These are phyloP conservation scores for Aureobasidium sp. DNA, from an alignment of 2,329 filamentous ascomycete genomes.

Conservation along the genomic window DNA sequence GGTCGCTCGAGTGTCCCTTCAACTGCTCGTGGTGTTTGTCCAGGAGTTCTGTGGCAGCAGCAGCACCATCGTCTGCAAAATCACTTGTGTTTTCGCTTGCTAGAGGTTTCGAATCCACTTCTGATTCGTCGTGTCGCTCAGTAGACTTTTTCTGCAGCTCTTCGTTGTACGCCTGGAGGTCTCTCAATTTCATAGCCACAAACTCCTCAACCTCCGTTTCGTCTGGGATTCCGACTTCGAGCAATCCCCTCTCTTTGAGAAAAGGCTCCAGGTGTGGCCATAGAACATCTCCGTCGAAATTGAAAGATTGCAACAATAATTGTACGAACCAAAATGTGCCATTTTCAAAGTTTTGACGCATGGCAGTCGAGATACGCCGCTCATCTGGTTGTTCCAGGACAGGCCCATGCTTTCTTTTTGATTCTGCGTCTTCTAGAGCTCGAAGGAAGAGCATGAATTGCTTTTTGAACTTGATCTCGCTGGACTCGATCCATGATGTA, in stretches of 20 bases:
- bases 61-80: not conserved
- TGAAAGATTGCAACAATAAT: not conserved
- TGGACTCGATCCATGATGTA: not conserved
- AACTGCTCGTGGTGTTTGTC: not conserved
- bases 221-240: not conserved
- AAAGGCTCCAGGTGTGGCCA: not conserved
- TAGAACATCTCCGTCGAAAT: not conserved
- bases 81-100: not conserved
- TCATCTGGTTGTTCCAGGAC: not conserved
- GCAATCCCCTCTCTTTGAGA: not conserved
- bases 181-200: not conserved
- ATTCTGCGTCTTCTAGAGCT: not conserved
- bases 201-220: not conserved
- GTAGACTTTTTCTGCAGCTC: not conserved
- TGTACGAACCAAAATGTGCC: not conserved
- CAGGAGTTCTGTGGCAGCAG: not conserved
- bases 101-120: not conserved
- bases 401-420: not conserved
- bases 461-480: not conserved
- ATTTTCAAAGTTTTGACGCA: not conserved
- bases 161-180: not conserved
- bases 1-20: too few species aligned
- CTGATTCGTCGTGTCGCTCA: not conserved
- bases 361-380: not conserved
- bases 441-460: not conserved